A percentile compares a stretch with the other conserved stretches of the same genome.
These are phyloP conservation scores for Magnolia kwangsiensis DNA, from an alignment of 164 flowering plant genomes.

Conservation along the genomic window DNA sequence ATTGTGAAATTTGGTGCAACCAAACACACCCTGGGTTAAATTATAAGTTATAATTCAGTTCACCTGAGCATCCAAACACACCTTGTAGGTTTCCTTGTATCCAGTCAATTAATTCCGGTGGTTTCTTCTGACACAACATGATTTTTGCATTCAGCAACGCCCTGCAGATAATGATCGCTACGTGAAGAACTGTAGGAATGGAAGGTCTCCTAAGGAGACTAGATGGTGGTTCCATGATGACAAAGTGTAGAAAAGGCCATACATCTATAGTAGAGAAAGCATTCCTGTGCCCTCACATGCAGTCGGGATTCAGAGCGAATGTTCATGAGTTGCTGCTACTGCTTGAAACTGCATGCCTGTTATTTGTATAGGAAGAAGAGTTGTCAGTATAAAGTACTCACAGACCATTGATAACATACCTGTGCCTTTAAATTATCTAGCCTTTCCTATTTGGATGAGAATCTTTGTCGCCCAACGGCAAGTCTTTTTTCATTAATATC, in stretches of 20 bases:
- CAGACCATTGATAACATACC: too few species aligned
- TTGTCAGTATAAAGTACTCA: too few species aligned
- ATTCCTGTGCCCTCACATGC: slow-evolving; percentile 7
- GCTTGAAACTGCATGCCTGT: slow-evolving; percentile 17
- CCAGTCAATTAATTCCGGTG: background rate
- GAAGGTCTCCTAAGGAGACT: slow-evolving; percentile 60
- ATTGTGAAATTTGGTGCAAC: too few species aligned
- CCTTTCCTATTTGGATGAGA: too few species aligned
- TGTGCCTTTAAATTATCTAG: too few species aligned
- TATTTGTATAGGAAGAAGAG: slow-evolving; percentile 16
- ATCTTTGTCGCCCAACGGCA: too few species aligned
- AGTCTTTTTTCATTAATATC: too few species aligned
- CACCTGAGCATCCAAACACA: too few species aligned
- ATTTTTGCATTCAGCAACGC: slow-evolving; percentile 40
- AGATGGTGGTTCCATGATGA: slow-evolving; percentile 75
- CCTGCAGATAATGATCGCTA: slow-evolving; percentile 59
- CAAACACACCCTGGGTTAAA: too few species aligned
- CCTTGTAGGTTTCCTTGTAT: too few species aligned
- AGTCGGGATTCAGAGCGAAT: slow-evolving; percentile 3
- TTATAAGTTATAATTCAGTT: too few species aligned
- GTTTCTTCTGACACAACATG: background rate
- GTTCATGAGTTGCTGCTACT: slow-evolving; percentile 14
- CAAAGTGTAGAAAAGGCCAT: slow-evolving; percentile 31
- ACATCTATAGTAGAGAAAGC: background rate
- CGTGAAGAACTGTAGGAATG: slow-evolving; percentile 58